Base-by-base conservation (phyloP, 345 rosid species). In the Syzygium grande region DNA sequence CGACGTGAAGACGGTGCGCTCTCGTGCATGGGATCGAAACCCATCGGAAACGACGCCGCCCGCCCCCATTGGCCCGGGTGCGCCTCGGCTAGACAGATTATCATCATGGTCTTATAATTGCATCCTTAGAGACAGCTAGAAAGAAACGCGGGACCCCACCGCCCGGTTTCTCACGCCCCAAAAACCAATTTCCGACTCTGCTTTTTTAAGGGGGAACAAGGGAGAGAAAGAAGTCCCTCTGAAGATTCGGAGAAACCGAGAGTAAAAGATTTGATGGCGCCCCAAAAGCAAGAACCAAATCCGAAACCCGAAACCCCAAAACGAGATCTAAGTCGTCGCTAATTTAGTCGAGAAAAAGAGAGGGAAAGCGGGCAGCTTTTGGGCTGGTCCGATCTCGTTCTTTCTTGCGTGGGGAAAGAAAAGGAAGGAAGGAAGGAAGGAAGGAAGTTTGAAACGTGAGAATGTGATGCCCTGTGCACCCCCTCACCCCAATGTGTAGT, bases 21-120 rank as follows among this genome's bases (percentile, higher is more conserved):
- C 9, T 53, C 7, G 87, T 94, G 96, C 99, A 95, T 95, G 99
- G 92, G 89, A 88, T 86, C 87, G 86, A 85, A 89, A 87, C 46
- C 46, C 46, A 10, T 84, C 9, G 38, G 29, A 84, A 68, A 51
- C 59, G 27, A 21, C 59, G 59, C 7, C 46, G 46, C 46, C 59
- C 25, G 9, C 27, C 25, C 25, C 90, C 38, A 91, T 78, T 94
- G 90, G 92, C 4, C 53, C n/a, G 63, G 87, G 5, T 88, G 88
- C 94, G 34, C 89, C 92, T 89, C 90, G 43, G 92, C 97, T 87
- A 93, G 92, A 94, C 91, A 43, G 46, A 43, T n/a, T n/a, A n/a
- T 6, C 46, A 96, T 95, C 96, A 95, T 95, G 89, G 91, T 94
- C 95, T 92, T 94, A 92, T 96, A 55, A 55, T 55, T 55, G 59